phyloP scores from a whole-genome alignment of 306 rosid species.

The Psophocarpus tetragonolobus region DNA sequence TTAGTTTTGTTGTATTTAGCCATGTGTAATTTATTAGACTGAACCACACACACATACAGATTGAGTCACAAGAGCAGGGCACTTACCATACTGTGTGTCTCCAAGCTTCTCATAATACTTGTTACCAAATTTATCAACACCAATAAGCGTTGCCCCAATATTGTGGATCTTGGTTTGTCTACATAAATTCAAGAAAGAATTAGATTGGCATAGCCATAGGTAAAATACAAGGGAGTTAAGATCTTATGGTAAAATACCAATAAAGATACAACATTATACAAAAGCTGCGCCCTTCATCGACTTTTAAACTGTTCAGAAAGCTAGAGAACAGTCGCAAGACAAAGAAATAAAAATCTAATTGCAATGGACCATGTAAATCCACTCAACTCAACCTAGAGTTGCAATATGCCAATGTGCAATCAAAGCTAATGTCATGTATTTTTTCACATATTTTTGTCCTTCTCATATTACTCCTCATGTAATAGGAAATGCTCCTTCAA shows the following conservation, averaged over 20 bases:
- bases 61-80: not conserved
- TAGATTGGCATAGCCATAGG: slow-evolving; percentile 1
- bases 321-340: not conserved
- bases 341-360: not conserved
- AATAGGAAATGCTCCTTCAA: not conserved
- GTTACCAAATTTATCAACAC: slow-evolving; percentile 91
- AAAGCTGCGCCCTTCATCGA: not conserved
- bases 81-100: slow-evolving; percentile 70
- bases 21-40: slow-evolving; percentile 14
- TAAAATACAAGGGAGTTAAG: slow-evolving; percentile 1
- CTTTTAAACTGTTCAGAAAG: not conserved
- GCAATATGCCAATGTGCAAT: not conserved
- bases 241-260: slow-evolving; percentile 5
- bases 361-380: not conserved
- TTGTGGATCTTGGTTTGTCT: slow-evolving; percentile 99
- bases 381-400: slow-evolving; percentile 18
- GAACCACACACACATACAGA: not conserved
- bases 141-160: slow-evolving; percentile 86
- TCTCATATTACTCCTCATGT: not conserved
- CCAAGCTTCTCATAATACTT: slow-evolving; percentile 81
- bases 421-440: not conserved
- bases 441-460: not conserved
- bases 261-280: not conserved
- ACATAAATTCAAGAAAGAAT: slow-evolving; percentile 33
- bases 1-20: not conserved